Conservation (phyloP, 257 asterid genomes). For the Forsythia suspensa region DNA sequence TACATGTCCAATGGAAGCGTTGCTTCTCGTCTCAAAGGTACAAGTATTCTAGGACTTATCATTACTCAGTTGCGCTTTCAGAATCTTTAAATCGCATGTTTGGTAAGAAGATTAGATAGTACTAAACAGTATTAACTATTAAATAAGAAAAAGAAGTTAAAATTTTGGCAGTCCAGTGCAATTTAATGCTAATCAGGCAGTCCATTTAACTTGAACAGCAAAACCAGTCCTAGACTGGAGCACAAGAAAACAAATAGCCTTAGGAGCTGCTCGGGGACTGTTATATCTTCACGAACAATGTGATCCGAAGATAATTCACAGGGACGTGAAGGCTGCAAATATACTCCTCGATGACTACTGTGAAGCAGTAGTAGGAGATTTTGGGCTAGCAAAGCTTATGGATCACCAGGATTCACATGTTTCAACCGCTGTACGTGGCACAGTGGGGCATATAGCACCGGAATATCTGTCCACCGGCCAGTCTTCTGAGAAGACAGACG, state of each 20-base stretch:
- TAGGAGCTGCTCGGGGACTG: conserved; percentile 94
- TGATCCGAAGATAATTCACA: conserved; percentile 95
- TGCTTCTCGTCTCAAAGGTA: conserved; percentile 97
- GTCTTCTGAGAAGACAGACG: conserved; percentile 97
- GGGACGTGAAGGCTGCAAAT: conserved; percentile 98
- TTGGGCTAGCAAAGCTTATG: conserved; percentile 93
- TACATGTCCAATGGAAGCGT: conserved; percentile 96
- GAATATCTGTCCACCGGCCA: conserved; percentile 98
- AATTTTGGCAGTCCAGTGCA: too few species aligned
- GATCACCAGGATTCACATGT: conserved; percentile 95
- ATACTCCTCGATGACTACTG: conserved; percentile 85
- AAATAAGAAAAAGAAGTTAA: too few species aligned
- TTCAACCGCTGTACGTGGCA: conserved; percentile 96
- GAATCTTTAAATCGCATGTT: background rate
- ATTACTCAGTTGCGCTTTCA: background rate
- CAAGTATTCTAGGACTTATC: background rate
- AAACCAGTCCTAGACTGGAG: conserved; percentile 91
- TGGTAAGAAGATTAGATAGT: background rate
- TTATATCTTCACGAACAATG: conserved; percentile 95
- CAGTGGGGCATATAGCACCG: conserved; percentile 98
- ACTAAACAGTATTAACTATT: background rate
- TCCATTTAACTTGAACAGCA: conserved; percentile 39
- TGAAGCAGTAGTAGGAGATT: conserved; percentile 99
- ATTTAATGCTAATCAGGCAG: background rate
- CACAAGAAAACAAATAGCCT: conserved; percentile 76